Base-by-base conservation (phyloP, 805 yeast species). In the Saccharomycopsis synnaedendra region DNA sequence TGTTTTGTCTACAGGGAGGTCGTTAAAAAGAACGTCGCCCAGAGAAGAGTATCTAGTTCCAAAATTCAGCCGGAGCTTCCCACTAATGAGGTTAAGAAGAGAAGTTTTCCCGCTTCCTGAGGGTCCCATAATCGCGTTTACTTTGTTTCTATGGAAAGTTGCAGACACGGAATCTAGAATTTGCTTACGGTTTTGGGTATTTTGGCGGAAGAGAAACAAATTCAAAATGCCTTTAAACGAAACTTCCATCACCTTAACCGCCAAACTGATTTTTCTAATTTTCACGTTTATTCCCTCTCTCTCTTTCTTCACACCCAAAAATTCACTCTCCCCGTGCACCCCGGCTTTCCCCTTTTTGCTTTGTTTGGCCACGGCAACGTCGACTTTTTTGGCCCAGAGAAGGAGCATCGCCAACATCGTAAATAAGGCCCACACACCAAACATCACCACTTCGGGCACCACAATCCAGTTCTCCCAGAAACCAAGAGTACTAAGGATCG, bases 71-170 rank as follows among this genome's bases (percentile, higher is more conserved):
- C 64, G 62, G 6, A 80, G 59, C 45, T 93, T 68, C 28, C 80
- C 77, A 27, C 93, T 78, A 19, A 83, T 64, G 36, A 71, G 63
- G 57, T 80, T 83, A 53, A 83, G 62, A 41, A 84, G 59, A 0
- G 89, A 76, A 0, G 87, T 78, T 57, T 83, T 83, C 6, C 90
- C 93, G 0, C 84, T 77, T 0, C 90, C 90, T 1, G 88, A 82
- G 0, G 90, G 89, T 0, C 93, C 93, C 80, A 83, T 75, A 41
- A 83, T 81, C 4, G 81, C 85, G 57, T 81, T 83, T 6, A 84
- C 65, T 39, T 74, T 68, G 10, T 80, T 78, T 2, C 79, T 69
- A 32, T 64, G 62, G 56, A 82, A 80, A 5, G 56, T 52, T 0
- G 82, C 85, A 46, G 66, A 61, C 9, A 84, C 64, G 11, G 69